Base-by-base conservation (phyloP, 805 yeast species). In the Cyberlindnera euphorbiiphila region DNA sequence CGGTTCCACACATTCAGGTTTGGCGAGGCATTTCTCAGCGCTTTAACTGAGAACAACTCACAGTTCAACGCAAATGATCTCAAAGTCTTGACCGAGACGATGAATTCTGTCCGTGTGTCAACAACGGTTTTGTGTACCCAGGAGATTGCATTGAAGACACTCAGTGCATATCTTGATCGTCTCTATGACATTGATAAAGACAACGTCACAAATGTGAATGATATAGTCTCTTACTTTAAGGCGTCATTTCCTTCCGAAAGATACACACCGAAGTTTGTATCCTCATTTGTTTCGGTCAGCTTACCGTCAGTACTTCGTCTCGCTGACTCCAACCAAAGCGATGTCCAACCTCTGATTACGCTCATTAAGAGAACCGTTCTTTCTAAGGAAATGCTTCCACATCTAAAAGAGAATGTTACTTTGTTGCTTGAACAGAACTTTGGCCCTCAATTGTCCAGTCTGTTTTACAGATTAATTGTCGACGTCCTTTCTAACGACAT, bases 1-100 rank as follows among this genome's bases (percentile, higher is more conserved):
- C 42, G 61, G 1, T 62, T 75, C 41, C 67, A 69, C 34, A 65
- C 62, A 29, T 52, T 71, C 25, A 71, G 64, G 40, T 56, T 68
- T 35, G 61, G 66, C 9, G 74, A 71, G 7, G 49, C 64, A 2
- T 36, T 66, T 1, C 29, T 48, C 2, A 43, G 46, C 16, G 47
- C 65, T 0, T 34, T 67, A 16, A 32, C 37, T 4, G 50, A 37
- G 21, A n/a, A n/a, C n/a, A n/a, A 1, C 32, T 54, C 8, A 12
- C 25, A 2, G 24, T 27, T 2, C 14, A 19, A 6, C 16, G 18
- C 5, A 13, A 28, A 12, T 12, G 13, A 6, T 17, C n/a, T 46
- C 3, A 9, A n/a, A 3, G 14, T 36, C 1, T 21, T 54, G 5
- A 36, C 48, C 4, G 22, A 37, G 23, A 42, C 46, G 8, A 20